phyloP scores from a whole-genome alignment of 73 alveolate genomes.

The Paramecium primaurelia region DNA sequence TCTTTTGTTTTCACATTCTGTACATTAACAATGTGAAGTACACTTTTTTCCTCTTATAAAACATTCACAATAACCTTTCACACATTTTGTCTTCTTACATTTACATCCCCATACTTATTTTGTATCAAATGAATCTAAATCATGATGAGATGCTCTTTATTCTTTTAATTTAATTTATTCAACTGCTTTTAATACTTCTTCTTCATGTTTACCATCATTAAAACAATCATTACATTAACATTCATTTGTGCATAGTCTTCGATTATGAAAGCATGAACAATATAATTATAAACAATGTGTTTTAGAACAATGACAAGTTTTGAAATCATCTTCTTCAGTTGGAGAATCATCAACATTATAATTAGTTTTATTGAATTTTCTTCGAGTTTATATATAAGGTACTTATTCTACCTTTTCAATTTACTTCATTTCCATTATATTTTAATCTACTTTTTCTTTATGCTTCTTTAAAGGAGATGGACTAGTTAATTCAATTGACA shows the following conservation, averaged over 20 bases:
- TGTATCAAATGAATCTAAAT: constrained; percentile 6
- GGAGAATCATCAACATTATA: constrained; percentile 45
- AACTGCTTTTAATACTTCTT: neutral
- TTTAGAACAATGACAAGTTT: constrained; percentile 15
- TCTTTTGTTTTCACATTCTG: neutral
- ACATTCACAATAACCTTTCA: constrained; percentile 45
- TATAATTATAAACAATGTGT: constrained; percentile 4
- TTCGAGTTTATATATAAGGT: neutral
- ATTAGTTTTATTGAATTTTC: neutral
- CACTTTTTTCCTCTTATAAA: constrained; percentile 10
- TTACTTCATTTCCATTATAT: neutral
- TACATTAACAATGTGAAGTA: constrained; percentile 17
- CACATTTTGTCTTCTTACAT: constrained; percentile 36
- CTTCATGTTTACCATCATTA: constrained; percentile 43
- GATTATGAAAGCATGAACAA: constrained; percentile 39
- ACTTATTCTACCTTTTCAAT: neutral
- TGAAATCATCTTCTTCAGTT: neutral
- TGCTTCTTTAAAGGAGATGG: neutral
- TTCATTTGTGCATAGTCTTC: neutral
- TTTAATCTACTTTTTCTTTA: neutral
- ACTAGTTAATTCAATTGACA: neutral
- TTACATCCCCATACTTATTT: constrained; percentile 42
- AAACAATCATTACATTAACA: constrained; percentile 16
- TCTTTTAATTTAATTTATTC: constrained; percentile 31
- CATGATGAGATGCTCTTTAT: constrained; percentile 26